Base-by-base conservation (phyloP, 2,329 filamentous ascomycete genomes). In the Colletotrichum limetticola region DNA sequence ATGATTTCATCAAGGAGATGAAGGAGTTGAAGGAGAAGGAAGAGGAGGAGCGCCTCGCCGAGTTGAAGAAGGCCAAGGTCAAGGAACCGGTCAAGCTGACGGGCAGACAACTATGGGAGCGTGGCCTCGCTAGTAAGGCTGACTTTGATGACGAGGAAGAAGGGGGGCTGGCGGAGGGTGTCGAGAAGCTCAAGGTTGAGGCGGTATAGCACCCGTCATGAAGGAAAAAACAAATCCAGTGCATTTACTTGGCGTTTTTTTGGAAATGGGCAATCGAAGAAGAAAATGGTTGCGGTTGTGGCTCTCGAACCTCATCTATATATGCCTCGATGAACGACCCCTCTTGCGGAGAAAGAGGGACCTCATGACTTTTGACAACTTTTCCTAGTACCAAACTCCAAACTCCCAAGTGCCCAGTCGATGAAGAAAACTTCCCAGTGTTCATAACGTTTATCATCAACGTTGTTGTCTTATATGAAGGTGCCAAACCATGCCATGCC, bases 21-120 rank as follows among this genome's bases (percentile, higher is more conserved):
- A 92, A 92, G 80, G 95, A 97, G 79, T 85, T 89, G 80, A 90
- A 91, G 76, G 83, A 85, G 77, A 88, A 84, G 76, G 89, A 92
- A 78, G 93, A 94, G 81, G 94, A 96, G 76, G 94, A 96, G 77
- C 90, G 94, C 75, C 86, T 91, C 42, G 95, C 95, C 62, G 95
- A 97, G 84, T 90, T 94, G 84, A 95, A 94, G 84, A 93, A 94
- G 85, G 91, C 91, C 22, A 92, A 87, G 78, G 87, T 91, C 72
- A 97, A 94, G 86, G 94, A 94, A 74, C 91, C 94, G 19, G 89
- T 92, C 52, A 92, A 88, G 79, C 83, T 95, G 76, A 92, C 93
- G 1, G 94, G 94, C 22, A 91, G 86, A 79, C 92, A 96, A 80
- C 85, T 96, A 49, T 96, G 94, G 93, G 93, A 95, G 86, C 88